phyloP scores from a whole-genome alignment of 192 early-diverging fungal genomes.

The Coemansia sp. region DNA sequence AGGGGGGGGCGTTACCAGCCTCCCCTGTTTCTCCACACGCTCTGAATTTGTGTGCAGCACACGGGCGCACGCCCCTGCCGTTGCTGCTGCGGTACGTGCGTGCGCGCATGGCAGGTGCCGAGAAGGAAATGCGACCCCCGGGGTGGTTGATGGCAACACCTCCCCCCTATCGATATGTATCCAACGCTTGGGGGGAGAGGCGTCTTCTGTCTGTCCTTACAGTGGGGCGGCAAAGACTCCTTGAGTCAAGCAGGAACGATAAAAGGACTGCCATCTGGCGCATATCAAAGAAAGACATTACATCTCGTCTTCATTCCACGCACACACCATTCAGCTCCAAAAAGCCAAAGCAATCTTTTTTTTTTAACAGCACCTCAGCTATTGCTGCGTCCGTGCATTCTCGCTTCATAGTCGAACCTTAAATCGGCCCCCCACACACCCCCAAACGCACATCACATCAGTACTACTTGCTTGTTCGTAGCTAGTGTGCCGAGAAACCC shows the following conservation, averaged over 20 bases:
- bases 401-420: background rate
- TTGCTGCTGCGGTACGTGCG: background rate
- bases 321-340: background rate
- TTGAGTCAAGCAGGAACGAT: background rate
- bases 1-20: background rate
- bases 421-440: background rate
- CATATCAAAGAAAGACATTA: background rate
- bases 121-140: background rate
- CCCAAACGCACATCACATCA: background rate
- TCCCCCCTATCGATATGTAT: background rate
- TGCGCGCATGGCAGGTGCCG: background rate
- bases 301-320: background rate
- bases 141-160: background rate
- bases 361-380: background rate
- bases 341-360: background rate
- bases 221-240: background rate
- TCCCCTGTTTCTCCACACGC: background rate
- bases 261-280: background rate
- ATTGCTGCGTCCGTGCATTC: background rate
- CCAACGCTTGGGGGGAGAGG: background rate
- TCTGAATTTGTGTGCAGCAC: background rate
- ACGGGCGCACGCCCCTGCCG: background rate
- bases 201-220: background rate
- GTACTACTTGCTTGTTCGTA: background rate
- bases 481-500: background rate